Percentiles rank a stretch among this genome's conserved stretches.
These are phyloP conservation scores for Aspergillus ochraceus DNA, from an alignment of 2,329 filamentous ascomycete species.

Conservation along the genomic window DNA sequence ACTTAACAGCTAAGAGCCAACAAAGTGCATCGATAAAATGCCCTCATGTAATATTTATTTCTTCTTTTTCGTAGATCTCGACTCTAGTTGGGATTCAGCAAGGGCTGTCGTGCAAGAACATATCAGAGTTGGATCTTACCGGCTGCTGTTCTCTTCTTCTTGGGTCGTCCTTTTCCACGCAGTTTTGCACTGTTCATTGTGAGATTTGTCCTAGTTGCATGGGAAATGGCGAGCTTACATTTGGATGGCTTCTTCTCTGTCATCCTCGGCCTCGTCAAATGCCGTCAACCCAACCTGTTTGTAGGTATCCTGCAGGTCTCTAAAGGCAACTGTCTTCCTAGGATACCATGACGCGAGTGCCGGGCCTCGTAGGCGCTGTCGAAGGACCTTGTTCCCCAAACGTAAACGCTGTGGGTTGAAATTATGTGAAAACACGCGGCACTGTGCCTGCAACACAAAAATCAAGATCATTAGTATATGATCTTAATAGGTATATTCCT, in stretches of 20 bases:
- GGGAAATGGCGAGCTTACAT: constrained; percentile 50
- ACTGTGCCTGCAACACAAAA: constrained; percentile 66
- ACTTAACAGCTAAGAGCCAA: background rate
- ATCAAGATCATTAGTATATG: background rate
- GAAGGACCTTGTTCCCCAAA: constrained; percentile 87
- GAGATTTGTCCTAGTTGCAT: background rate
- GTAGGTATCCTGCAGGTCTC: constrained; percentile 71
- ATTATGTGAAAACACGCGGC: constrained; percentile 84
- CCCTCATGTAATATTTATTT: constrained; percentile 15
- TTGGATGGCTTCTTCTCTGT: constrained; percentile 66
- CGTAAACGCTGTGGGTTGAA: constrained; percentile 84
- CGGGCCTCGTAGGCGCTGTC: constrained; percentile 83
- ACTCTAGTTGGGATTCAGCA: constrained; percentile 18
- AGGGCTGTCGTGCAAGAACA: background rate
- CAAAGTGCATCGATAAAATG: background rate
- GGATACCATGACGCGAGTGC: constrained; percentile 87
- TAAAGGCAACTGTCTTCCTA: constrained; percentile 67
- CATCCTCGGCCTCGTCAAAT: constrained; percentile 75
- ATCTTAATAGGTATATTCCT: background rate
- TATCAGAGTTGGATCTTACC: constrained; percentile 28
- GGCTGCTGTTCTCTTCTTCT: constrained; percentile 74
- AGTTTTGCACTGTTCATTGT: constrained; percentile 60
- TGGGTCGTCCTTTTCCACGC: constrained; percentile 82
- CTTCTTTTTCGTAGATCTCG: constrained; percentile 29
- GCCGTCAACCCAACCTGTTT: constrained; percentile 63